Base-by-base conservation (phyloP, 1,139 yeast genomes). In the Debaryomyces psychrophilus region DNA sequence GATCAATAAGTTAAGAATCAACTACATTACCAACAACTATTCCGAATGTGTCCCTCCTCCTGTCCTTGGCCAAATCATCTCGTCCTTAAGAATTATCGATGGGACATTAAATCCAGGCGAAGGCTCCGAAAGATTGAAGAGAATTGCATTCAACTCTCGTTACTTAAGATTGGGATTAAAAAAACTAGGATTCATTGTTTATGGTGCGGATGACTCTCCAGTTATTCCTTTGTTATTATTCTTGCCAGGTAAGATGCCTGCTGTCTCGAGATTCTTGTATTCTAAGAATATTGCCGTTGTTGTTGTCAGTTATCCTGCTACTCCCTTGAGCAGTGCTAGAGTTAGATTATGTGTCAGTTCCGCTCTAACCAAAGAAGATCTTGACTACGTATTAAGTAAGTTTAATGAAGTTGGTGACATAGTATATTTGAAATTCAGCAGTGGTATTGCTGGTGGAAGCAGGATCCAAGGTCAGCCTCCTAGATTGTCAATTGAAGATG, bases 271-370 rank as follows among this genome's bases (percentile, higher is more conserved):
- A 64, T 79, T 82, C 78, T 79, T 93, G 77, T 81, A 87, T 56
- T 83, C 80, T 48, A 74, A 82, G 67, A 87, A 87, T 47, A 85
- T 93, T 51, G 99, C 99, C 5, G 93, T 93, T 44, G 99, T 95
- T 38, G 85, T 93, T 57, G 98, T 92, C 41, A 97, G 98, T 25
- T 93, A 93, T 63, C 99, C 99, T 8, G 99, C 99, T 1, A 92
- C 99, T 1, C 97, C 97, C 26, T 77, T 93, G 54, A 85, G 89
- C 31, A 82, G 92, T 44, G 89, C 96, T 8, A 83, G 99, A 70
- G 92, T 90, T 22, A 83, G 99, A 65, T 81, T 93, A 59, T 93
- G 99, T 74, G 87, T 95, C 54, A 87, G 96, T 49, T 77, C 98
- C 0, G 89, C 98, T 1, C 77, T 95, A 58, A 93, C 96, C 25